Evolutionary conservation across 805 yeast genomes (phyloP).

Genomic region (Suhomyces sp.): DNA sequence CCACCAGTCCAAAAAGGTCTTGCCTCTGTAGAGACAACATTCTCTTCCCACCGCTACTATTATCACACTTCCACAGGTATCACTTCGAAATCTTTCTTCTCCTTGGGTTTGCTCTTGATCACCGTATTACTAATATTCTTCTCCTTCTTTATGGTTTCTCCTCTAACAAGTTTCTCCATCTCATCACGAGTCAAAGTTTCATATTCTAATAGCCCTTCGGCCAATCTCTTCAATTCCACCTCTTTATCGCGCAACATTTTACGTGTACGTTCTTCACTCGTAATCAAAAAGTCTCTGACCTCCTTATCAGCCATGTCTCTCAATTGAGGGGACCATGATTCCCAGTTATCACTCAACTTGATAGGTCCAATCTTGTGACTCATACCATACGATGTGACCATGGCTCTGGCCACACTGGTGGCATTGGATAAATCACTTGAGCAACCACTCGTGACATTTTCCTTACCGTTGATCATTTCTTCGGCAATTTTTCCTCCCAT

Average conservation of each 20-base stretch:
- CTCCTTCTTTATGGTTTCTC: conserved; percentile 69
- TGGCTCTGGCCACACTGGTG: conserved; percentile 89
- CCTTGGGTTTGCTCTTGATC: conserved; percentile 15
- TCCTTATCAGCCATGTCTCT: conserved; percentile 92
- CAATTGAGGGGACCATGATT: conserved; percentile 86
- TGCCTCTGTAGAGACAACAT: no score
- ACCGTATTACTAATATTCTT: conserved; percentile 76
- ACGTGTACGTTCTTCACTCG: conserved; percentile 79
- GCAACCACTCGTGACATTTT: conserved; percentile 93
- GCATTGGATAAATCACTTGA: conserved; percentile 89
- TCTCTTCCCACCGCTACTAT: no score
- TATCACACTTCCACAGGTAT: conserved; percentile 18
- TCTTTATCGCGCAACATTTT: conserved; percentile 58
- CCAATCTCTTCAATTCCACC: conserved; percentile 78
- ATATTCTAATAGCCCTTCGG: conserved; percentile 90
- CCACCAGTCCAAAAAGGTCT: no score
- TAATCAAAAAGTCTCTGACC: conserved; percentile 70
- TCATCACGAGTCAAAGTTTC: conserved; percentile 92
- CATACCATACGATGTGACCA: conserved; percentile 98
- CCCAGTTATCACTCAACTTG: conserved; percentile 86
- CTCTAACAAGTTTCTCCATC: conserved; percentile 80
- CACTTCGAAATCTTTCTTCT: conserved; percentile 18
- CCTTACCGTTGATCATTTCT: conserved; percentile 86
- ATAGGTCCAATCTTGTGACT: conserved; percentile 92
- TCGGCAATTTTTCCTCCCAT: conserved; percentile 99